Evolutionary conservation across 169 alveolate genomes (phyloP).

Genomic region (Neospora caninum): DNA sequence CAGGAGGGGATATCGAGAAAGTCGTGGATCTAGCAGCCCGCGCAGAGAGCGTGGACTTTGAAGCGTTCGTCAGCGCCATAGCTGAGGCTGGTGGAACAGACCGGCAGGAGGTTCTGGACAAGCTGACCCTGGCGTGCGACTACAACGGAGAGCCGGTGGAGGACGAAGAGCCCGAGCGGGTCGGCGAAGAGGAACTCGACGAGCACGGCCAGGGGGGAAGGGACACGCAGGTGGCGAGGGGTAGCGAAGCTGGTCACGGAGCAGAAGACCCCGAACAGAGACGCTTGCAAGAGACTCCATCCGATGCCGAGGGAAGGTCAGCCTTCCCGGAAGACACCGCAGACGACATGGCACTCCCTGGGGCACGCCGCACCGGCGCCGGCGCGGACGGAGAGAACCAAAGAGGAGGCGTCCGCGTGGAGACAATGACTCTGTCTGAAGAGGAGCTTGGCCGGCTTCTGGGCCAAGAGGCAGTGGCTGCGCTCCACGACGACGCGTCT

Average conservation of each 20-base stretch:
- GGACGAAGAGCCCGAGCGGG: neutral
- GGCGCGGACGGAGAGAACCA: neutral
- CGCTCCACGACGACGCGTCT: neutral
- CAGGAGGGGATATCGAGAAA: constrained; percentile 10
- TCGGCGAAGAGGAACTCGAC: neutral
- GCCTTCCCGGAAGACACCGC: neutral
- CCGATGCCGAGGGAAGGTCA: neutral
- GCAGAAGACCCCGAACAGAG: neutral
- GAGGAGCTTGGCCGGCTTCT: neutral
- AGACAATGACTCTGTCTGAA: neutral
- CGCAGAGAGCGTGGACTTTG: constrained; percentile 20
- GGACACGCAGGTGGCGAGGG: neutral
- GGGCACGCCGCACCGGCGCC: neutral
- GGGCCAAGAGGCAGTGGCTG: neutral
- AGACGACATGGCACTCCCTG: neutral
- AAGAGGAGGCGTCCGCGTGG: neutral
- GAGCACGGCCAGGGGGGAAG: neutral
- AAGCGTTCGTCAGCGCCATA: neutral
- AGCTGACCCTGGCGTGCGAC: constrained; percentile 3
- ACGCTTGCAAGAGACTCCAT: neutral
- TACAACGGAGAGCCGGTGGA: neutral
- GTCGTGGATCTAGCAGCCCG: neutral
- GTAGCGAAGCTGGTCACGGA: neutral
- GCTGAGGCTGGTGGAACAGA: neutral
- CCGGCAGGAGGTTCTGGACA: constrained; percentile 8